phyloP scores from a whole-genome alignment of 2,329 filamentous ascomycete species.

The Cladosporium sp. region DNA sequence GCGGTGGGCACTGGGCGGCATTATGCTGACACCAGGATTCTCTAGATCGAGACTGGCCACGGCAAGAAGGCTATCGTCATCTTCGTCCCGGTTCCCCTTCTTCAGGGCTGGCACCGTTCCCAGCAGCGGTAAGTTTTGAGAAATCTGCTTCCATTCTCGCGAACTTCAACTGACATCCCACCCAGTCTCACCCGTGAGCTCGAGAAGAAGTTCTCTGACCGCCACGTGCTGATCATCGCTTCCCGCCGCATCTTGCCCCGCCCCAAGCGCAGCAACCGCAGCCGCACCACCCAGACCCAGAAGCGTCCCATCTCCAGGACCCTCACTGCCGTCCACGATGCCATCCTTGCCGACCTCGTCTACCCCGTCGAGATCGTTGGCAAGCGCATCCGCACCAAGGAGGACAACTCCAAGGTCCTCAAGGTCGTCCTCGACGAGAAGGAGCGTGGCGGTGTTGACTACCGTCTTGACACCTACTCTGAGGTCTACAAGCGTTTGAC shows the following conservation, averaged over 20 bases:
- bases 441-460: conserved; percentile 98
- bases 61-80: conserved; percentile 99
- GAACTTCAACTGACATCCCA: conserved; percentile 14
- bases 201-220: conserved; percentile 99
- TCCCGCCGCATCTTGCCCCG: conserved; percentile 98
- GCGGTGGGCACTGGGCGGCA: conserved; percentile 55
- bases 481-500: conserved; percentile 99
- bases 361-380: conserved; percentile 99
- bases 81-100: conserved; percentile 99
- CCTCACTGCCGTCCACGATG: conserved; percentile 97
- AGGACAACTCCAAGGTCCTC: conserved; percentile 96
- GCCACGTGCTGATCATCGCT: conserved; percentile 97
- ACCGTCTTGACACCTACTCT: conserved; percentile 98
- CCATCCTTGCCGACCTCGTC: conserved; percentile 96
- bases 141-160: conserved; percentile 7
- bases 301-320: conserved; percentile 98
- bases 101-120: conserved; percentile 97
- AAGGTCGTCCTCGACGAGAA: conserved; percentile 99
- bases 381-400: conserved; percentile 97
- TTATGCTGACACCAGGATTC: conserved; percentile 54
- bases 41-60: conserved; percentile 98
- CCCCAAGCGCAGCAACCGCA: conserved; percentile 96
- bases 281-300: conserved; percentile 93
- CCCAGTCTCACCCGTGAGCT: conserved; percentile 95
- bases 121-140: conserved; percentile 85